phyloP scores from a whole-genome alignment of 2,329 filamentous ascomycete species.

The Escovopsis sp. region DNA sequence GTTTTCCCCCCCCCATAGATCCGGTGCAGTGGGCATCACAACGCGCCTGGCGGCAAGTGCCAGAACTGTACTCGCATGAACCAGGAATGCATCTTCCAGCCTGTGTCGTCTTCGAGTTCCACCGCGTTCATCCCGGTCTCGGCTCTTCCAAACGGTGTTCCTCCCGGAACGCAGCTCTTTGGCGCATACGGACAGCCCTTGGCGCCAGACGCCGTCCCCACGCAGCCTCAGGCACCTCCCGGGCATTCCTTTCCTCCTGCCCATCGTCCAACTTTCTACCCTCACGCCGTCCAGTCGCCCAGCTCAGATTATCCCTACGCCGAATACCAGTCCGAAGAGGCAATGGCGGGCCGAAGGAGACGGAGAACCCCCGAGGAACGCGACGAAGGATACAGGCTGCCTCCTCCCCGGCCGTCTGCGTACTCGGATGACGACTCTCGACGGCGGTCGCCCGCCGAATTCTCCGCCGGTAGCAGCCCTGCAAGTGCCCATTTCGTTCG shows the following conservation, averaged over 20 bases:
- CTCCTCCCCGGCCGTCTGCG: conserved; percentile 24
- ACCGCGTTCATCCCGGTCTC: conserved; percentile 45
- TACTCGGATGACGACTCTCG: conserved; percentile 32
- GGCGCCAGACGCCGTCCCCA: conserved; percentile 17
- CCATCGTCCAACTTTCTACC: conserved; percentile 24
- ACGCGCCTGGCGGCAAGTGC: conserved; percentile 42
- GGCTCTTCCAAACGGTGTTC: conserved; percentile 40
- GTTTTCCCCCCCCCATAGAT: conserved; percentile 25
- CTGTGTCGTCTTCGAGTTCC: conserved; percentile 38
- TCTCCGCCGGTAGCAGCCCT: conserved; percentile 32
- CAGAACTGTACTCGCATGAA: conserved; percentile 47
- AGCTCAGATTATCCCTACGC: conserved; percentile 26
- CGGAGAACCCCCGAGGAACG: conserved; percentile 24
- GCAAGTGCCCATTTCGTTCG: conserved; percentile 22
- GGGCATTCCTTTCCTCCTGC: conserved; percentile 13
- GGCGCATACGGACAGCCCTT: conserved; percentile 43
- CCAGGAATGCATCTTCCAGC: conserved; percentile 46
- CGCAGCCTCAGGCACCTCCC: conserved; percentile 7
- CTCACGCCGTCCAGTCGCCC: conserved; percentile 26
- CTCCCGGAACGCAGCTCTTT: conserved; percentile 39
- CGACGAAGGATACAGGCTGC: conserved; percentile 27
- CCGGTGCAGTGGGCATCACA: conserved; percentile 45
- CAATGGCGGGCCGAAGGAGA: conserved; percentile 17
- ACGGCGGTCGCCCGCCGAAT: conserved; percentile 35
- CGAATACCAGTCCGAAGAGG: conserved; percentile 18